Base-by-base conservation (phyloP, 345 rosid species). In the Bruguiera gymnorhiza region DNA sequence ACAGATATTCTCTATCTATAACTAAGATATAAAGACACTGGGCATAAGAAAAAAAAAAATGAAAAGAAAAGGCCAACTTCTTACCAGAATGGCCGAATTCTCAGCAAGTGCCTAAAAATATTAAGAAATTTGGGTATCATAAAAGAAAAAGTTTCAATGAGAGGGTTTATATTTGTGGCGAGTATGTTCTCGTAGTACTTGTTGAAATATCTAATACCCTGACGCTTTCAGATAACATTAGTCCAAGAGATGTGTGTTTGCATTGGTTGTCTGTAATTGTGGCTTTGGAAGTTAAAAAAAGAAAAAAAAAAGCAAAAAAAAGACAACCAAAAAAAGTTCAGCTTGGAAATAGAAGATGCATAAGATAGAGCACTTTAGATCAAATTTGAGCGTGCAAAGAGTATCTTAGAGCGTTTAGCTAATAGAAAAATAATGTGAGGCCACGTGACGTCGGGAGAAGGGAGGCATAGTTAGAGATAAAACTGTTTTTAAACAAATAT, bases 331-430 rank as follows among this genome's bases (percentile, higher is more conserved):
- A 65, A 30, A 32, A 65, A 13, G 70, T 55, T 73, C 53, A 70
- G 65, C 24, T 55, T 8, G 18, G 60, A 55, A 55, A 55, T 21
- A 8, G 60, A 26, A 55, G 29, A 21, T 11, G 60, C 30, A 55
- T 55, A 6, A 46, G 66, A 69, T 70, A 10, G 43, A 59, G 63
- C 60, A 69, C 9, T 23, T 55, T 5, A 23, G 5, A 8, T 55
- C 30, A 26, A 23, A 68, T 43, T 50, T 69, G 62, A 52, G 72
- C 72, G 70, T 65, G 73, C 70, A 63, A 73, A 71, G 43, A 21
- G 55, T 53, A 21, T 30, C 37, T 39, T 6, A 55, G 27, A 9
- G 15, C 3, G 50, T 3, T 34, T 43, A 11, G 19, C 50, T 13
- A 43, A 13, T 43, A 13, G 18, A 13, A 13, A 43, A 15, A 13